Evolutionary conservation across 495 filamentous ascomycete genomes (phyloP), one percentile per base, ranked within the genome.

Genomic region (Aspergillus ellipticus): DNA sequence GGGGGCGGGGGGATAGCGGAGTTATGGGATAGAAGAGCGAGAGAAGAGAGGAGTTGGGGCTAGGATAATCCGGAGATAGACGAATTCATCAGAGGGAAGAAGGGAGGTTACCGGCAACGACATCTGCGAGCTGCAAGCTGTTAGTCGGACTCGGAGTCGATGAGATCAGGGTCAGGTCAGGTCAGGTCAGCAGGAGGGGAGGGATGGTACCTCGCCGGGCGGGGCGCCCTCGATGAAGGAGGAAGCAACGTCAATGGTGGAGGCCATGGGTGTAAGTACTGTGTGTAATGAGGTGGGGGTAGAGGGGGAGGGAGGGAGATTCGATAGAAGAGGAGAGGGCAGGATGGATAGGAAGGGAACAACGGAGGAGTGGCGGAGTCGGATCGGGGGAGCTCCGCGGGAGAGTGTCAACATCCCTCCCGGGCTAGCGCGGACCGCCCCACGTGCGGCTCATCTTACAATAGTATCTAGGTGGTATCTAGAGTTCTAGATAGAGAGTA

Each of bases 211-310:
- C 89, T 99, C 95, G 75, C 95, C 95, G 28, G 95, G 95, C 42
- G 94, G 94, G 65, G 94, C 90, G 69, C 90, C 90, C 72, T 97
- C 85, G 58, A 99, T 85, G 71, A 97, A 99, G 4, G 90, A 86
- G 57, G 90, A 89, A 51, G 89, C 75, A 26, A 88, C 85, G 54
- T 86, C 83, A 56, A 86, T 65, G 21, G 73, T 75, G 10, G 73
- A 70, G 39, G 71, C 55, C 76, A 79, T 79, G 54, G 37, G 57
- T 57, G 17, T 28, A 13, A 39, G 11, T 1, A 39, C n/a, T 39
- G 11, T 39, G 13, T 2, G n/a, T 4, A 39, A 13, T n/a, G 4
- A 39, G 13, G 11, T 39, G 35, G 2, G 11, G 13, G 6, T 5
- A n/a, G 3, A n/a, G 13, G 11, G 35, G 35, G 6, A 1, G 11